Percentiles rank a stretch among this genome's conserved stretches.
Evolutionary conservation across 2,329 filamentous ascomycete genomes (phyloP).

Genomic region (Calonectria pteridis): DNA sequence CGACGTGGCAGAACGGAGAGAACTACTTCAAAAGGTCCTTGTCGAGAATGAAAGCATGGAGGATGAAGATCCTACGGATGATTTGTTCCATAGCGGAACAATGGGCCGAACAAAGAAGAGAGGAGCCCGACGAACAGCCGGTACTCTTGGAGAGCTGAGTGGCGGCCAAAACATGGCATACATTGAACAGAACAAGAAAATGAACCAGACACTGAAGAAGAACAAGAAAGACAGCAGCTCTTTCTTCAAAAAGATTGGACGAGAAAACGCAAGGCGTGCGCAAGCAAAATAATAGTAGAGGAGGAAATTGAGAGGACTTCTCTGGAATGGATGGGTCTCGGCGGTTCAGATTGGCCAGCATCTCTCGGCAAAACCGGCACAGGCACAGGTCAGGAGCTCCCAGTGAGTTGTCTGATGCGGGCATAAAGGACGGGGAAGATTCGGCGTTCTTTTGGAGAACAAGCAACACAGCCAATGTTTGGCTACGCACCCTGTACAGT

Average conservation of each 20-base stretch:
- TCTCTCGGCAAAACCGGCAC: slow-evolving; percentile 13
- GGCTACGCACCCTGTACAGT: slow-evolving; percentile 28
- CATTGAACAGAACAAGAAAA: slow-evolving; percentile 82
- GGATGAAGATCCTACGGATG: slow-evolving; percentile 72
- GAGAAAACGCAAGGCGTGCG: slow-evolving; percentile 56
- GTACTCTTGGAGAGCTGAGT: slow-evolving; percentile 85
- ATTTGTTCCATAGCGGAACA: slow-evolving; percentile 55
- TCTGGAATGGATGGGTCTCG: slow-evolving; percentile 10
- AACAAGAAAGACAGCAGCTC: slow-evolving; percentile 55
- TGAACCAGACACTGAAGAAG: slow-evolving; percentile 62
- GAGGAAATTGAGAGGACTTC: neutral
- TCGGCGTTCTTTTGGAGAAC: slow-evolving; percentile 40
- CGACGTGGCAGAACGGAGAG: slow-evolving; percentile 82
- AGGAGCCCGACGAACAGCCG: slow-evolving; percentile 83
- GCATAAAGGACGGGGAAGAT: slow-evolving; percentile 35
- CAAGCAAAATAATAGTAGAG: slow-evolving; percentile 46
- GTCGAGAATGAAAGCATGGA: slow-evolving; percentile 86
- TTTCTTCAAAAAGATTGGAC: slow-evolving; percentile 58
- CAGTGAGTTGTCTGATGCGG: slow-evolving; percentile 12
- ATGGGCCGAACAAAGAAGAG: slow-evolving; percentile 65
- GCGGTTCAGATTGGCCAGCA: slow-evolving; percentile 24
- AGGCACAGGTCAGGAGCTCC: slow-evolving; percentile 14
- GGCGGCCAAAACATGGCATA: slow-evolving; percentile 99
- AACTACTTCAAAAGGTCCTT: slow-evolving; percentile 89
- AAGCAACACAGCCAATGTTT: slow-evolving; percentile 17